Percentiles rank a stretch among this genome's conserved stretches.
These are phyloP conservation scores for Hippophae gyantsensis DNA, from an alignment of 306 rosid genomes.

Conservation along the genomic window DNA sequence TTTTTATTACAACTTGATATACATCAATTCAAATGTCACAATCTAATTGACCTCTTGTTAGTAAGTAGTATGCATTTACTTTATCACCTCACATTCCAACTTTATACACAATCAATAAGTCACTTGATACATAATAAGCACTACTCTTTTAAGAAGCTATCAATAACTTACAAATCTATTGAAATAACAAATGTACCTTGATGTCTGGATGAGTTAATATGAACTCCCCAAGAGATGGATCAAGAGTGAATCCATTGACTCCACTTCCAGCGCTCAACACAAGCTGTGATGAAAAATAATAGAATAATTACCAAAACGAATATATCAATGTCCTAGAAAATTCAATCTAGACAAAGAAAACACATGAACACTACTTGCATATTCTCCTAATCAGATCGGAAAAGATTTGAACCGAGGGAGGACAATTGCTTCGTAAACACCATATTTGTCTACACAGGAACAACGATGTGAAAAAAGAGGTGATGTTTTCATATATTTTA, in stretches of 20 bases:
- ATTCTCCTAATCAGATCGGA: too few relatives aligned
- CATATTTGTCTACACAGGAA: not conserved
- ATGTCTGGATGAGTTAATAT: slow-evolving; percentile 89
- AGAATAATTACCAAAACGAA: slow-evolving; percentile 14
- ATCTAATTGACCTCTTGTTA: too few relatives aligned
- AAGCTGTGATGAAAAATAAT: slow-evolving; percentile 37
- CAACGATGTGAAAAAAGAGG: slow-evolving; percentile 13
- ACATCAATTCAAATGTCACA: too few relatives aligned
- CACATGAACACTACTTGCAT: not conserved
- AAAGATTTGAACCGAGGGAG: too few relatives aligned
- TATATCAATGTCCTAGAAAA: not conserved
- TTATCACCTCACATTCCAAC: too few relatives aligned
- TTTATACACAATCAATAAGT: too few relatives aligned
- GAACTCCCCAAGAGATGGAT: slow-evolving; percentile 96
- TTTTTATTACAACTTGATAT: too few relatives aligned
- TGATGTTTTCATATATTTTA: not conserved
- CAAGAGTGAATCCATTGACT: slow-evolving; percentile 88
- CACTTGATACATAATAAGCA: too few relatives aligned
- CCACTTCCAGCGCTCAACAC: slow-evolving; percentile 77
- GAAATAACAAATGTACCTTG: slow-evolving; percentile 38
- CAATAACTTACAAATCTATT: not conserved
- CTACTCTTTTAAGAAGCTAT: not conserved
- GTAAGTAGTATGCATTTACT: too few relatives aligned
- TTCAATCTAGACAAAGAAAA: not conserved
- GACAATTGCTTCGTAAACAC: too few relatives aligned